phyloP scores from a whole-genome alignment of 805 yeast species.

The Grigorovia jiainica region DNA sequence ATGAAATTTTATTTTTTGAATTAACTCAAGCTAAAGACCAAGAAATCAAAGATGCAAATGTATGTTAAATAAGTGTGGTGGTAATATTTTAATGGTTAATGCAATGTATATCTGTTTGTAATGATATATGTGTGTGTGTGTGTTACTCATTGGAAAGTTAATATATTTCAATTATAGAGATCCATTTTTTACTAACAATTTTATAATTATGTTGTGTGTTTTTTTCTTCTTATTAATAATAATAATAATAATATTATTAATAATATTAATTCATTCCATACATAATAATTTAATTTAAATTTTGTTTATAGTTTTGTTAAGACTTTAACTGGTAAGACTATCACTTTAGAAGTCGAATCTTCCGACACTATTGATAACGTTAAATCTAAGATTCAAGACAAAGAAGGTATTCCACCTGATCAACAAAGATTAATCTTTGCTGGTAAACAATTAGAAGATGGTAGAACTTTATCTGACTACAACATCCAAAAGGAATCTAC shows the following conservation, averaged over 20 bases:
- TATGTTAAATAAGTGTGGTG: slow-evolving; percentile 23
- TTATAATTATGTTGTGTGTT: not conserved
- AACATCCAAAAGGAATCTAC: slow-evolving; percentile 66
- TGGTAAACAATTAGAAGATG: slow-evolving; percentile 64
- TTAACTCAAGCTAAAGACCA: not conserved
- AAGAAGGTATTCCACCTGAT: slow-evolving; percentile 64
- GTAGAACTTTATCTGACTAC: slow-evolving; percentile 63
- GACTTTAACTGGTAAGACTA: slow-evolving; percentile 95
- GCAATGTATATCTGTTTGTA: not conserved
- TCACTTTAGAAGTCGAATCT: slow-evolving; percentile 95
- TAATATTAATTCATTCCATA: too few species aligned
- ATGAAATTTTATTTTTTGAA: not conserved
- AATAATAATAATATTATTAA: not conserved
- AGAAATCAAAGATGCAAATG: slow-evolving; percentile 37
- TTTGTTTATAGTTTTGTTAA: slow-evolving; percentile 62
- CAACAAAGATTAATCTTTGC: slow-evolving; percentile 63
- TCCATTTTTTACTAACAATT: slow-evolving; percentile 1
- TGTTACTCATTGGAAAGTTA: too few species aligned
- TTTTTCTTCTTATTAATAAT: too few species aligned
- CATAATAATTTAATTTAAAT: not conserved
- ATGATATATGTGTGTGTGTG: too few species aligned
- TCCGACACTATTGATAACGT: slow-evolving; percentile 96
- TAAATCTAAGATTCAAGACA: slow-evolving; percentile 77
- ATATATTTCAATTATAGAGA: too few species aligned
- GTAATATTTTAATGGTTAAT: not conserved